phyloP scores from a whole-genome alignment of 768 basidiomycete genomes.

The Boletus eberwhitei region DNA sequence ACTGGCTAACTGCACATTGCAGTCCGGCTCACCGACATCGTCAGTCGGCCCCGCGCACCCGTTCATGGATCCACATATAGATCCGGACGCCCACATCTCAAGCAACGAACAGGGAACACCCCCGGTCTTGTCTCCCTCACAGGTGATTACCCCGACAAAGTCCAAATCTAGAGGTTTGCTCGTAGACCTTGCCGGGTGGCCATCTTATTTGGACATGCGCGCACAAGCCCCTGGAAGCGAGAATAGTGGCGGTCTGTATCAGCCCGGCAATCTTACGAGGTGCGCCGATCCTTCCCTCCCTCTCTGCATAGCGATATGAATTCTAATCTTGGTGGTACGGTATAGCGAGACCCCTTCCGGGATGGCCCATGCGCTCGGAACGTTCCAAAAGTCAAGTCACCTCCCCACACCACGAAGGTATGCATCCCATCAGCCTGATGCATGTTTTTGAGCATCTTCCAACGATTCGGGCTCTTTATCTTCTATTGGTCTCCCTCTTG shows the following conservation, averaged over 20 bases:
- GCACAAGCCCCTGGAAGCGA: constrained; percentile 15
- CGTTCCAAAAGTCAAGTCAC: constrained; percentile 20
- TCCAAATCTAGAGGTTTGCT: constrained; percentile 6
- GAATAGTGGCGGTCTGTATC: constrained; percentile 3
- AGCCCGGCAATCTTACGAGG: constrained; percentile 10
- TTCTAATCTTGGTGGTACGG: not conserved
- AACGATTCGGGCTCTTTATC: not conserved
- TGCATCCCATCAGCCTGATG: not conserved
- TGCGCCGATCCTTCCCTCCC: constrained; percentile 4
- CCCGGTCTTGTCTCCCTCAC: constrained; percentile 4
- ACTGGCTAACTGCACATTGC: not conserved
- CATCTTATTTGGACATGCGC: constrained; percentile 14
- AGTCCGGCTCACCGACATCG: not conserved
- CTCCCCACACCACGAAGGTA: constrained; percentile 33
- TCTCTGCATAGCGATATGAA: not conserved
- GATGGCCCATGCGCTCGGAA: not conserved
- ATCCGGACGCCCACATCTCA: constrained; percentile 3
- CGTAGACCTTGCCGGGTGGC: constrained; percentile 13
- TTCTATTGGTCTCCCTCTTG: not conserved
- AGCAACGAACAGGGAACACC: constrained; percentile 1
- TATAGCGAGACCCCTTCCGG: constrained; percentile 10
- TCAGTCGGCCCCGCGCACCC: not conserved
- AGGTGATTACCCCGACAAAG: constrained; percentile 11
- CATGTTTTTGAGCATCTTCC: not conserved
- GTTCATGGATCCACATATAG: constrained; percentile 7